Evolutionary conservation across 306 rosid genomes (phyloP).

Genomic region (Vicia faba): DNA sequence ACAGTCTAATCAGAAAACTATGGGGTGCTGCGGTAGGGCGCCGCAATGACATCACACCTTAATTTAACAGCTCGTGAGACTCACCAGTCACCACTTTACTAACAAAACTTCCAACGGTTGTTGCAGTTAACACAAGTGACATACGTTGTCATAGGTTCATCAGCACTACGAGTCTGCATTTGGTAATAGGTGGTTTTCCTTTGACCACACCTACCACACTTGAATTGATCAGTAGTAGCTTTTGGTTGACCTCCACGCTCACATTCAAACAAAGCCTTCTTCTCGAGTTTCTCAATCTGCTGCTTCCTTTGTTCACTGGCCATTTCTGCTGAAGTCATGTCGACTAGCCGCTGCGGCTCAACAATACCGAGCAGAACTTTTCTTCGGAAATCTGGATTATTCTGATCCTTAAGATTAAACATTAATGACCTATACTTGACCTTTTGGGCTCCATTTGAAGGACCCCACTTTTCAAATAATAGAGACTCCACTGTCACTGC

Average conservation of each 20-base stretch:
- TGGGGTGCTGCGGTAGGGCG: conserved; percentile 38
- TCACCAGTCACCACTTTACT: conserved; percentile 39
- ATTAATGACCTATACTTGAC: conserved; percentile 85
- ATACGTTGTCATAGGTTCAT: conserved; percentile 99
- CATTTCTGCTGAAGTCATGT: conserved; percentile 87
- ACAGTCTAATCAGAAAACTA: conserved; percentile 39
- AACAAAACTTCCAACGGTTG: conserved; percentile 99
- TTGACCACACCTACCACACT: conserved; percentile 88
- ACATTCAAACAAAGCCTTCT: conserved; percentile 86
- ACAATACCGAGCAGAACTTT: conserved; percentile 82
- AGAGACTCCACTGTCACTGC: conserved; percentile 86
- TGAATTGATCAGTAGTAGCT: conserved; percentile 93
- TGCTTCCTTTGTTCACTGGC: conserved; percentile 87
- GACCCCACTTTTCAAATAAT: conserved; percentile 89
- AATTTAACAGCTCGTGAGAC: conserved; percentile 34
- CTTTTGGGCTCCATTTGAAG: conserved; percentile 86
- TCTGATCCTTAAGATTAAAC: conserved; percentile 87
- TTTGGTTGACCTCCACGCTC: conserved; percentile 68
- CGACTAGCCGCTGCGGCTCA: conserved; percentile 59
- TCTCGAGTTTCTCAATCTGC: conserved; percentile 63
- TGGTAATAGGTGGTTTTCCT: conserved; percentile 92
- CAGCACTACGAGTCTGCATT: conserved; percentile 99
- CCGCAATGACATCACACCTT: conserved; percentile 43
- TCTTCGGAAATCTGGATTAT: conserved; percentile 94
- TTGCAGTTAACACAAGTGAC: conserved; percentile 87